phyloP scores from a whole-genome alignment of 2,329 filamentous ascomycete genomes.

The Hypoxylon sp. region DNA sequence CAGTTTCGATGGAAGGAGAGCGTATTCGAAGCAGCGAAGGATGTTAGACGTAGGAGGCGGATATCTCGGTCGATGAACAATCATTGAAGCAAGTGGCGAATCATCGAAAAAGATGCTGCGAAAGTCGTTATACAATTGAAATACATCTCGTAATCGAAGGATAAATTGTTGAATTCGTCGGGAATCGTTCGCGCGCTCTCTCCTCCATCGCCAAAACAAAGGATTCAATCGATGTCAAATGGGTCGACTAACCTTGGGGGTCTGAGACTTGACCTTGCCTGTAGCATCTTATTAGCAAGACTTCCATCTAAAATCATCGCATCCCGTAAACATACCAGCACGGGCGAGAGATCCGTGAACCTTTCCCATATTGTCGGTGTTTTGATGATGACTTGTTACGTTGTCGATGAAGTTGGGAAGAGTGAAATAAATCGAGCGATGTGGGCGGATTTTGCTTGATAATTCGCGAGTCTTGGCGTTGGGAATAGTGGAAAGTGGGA shows the following conservation, averaged over 20 bases:
- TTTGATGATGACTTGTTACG: slow-evolving; percentile 37
- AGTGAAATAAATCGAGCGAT: slow-evolving; percentile 30
- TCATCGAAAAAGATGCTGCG: not conserved
- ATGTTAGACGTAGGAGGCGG: not conserved
- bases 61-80: not conserved
- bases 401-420: slow-evolving; percentile 25
- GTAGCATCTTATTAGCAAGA: slow-evolving; percentile 38
- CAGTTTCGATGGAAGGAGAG: slow-evolving; percentile 23
- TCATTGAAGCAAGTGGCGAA: slow-evolving; percentile 22
- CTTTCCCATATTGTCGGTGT: slow-evolving; percentile 49
- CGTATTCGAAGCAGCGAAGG: slow-evolving; percentile 1
- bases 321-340: slow-evolving; percentile 62
- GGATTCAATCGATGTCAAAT: slow-evolving; percentile 33
- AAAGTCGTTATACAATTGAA: slow-evolving; percentile 3
- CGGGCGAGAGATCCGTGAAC: slow-evolving; percentile 76
- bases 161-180: slow-evolving; percentile 4
- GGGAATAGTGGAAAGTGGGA: slow-evolving; percentile 15
- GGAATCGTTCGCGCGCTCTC: slow-evolving; percentile 21
- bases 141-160: slow-evolving; percentile 2
- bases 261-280: slow-evolving; percentile 98
- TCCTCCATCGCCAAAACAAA: slow-evolving; percentile 8
- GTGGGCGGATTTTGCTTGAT: slow-evolving; percentile 28
- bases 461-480: slow-evolving; percentile 30
- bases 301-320: slow-evolving; percentile 17
- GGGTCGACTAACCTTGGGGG: slow-evolving; percentile 80